Base-by-base conservation (phyloP, 192 early-diverging fungal genomes). In the Allomyces javanicus region DNA sequence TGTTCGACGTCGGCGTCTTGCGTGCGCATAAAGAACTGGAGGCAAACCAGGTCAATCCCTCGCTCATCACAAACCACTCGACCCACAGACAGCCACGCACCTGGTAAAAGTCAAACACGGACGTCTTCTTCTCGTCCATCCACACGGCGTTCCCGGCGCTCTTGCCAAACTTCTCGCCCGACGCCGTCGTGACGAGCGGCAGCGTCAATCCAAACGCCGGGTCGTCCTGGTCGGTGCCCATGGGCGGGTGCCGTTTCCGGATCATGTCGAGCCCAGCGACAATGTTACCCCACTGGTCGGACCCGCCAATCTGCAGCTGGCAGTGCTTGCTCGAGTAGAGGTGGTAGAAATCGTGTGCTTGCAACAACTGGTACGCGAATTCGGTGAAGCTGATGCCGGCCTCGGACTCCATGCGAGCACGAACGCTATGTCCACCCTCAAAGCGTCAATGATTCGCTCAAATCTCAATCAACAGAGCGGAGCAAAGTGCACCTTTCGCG, bases 241-340 rank as follows among this genome's bases (percentile, higher is more conserved):
- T 69, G 25, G 72, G 65, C 21, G 63, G 45, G 19, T 69, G 73
- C 76, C 84, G 83, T 62, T 81, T 82, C 65, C 85, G 80, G 61
- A 97, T 94, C 70, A 97, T 69, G 63, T 97, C 92, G 45, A 91
- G 89, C 25, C 94, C 94, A 3, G 93, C 88, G 0, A 83, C 84
- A 66, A 97, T 97, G 69, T 97, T 97, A 23, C 94, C 94, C 94
- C 94, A 97, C 68, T 97, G 94, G 70, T 97, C 92, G 70, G 88
- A 91, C 40, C 94, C 94, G 44, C 94, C 94, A 24, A 97, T 66
- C 85, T 92, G 88, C 33, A 90, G 78, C 12, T 74, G 73, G 67
- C 87, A 88, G 25, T 70, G 58, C 44, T 86, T 75, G 65, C 80
- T 64, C 55, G 80, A 74, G 69, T 86, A 85, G 26, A 97, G 75